phyloP scores from a whole-genome alignment of 2,329 filamentous ascomycete genomes.

The Sclerotinia sclerotiorum region DNA sequence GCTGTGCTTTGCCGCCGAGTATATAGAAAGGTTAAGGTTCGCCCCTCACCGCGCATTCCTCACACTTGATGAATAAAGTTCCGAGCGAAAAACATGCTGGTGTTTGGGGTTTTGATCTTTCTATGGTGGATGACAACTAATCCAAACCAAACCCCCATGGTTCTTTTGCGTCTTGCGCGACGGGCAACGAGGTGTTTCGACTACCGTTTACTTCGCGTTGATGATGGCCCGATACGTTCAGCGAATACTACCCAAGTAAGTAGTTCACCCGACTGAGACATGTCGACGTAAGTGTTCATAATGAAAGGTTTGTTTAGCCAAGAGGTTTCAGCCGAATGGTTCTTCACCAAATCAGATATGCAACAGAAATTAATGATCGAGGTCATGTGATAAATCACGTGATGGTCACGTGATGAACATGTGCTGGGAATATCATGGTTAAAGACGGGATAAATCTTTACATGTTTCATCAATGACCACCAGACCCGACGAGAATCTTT shows the following conservation, averaged over 20 bases:
- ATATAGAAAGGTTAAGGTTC: background rate
- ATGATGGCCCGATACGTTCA: no score
- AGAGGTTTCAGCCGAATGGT: background rate
- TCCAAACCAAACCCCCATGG: no score
- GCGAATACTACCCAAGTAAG: no score
- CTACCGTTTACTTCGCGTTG: no score
- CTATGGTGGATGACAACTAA: no score
- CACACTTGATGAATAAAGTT: background rate
- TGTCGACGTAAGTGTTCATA: no score
- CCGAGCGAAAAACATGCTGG: background rate
- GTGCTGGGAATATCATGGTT: background rate
- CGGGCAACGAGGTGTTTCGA: no score
- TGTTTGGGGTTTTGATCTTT: no score
- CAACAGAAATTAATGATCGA: background rate
- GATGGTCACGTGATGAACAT: background rate
- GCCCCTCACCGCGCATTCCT: background rate
- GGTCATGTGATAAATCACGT: background rate
- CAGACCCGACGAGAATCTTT: background rate
- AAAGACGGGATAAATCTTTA: background rate
- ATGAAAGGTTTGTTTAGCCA: no score
- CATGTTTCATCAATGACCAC: background rate
- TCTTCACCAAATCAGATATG: background rate
- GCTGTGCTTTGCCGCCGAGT: background rate
- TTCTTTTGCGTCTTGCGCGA: no score
- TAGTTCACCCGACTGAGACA: no score